phyloP scores from a whole-genome alignment of 225 moss, liverwort and hornwort species.

The Pleurozium schreberi region DNA sequence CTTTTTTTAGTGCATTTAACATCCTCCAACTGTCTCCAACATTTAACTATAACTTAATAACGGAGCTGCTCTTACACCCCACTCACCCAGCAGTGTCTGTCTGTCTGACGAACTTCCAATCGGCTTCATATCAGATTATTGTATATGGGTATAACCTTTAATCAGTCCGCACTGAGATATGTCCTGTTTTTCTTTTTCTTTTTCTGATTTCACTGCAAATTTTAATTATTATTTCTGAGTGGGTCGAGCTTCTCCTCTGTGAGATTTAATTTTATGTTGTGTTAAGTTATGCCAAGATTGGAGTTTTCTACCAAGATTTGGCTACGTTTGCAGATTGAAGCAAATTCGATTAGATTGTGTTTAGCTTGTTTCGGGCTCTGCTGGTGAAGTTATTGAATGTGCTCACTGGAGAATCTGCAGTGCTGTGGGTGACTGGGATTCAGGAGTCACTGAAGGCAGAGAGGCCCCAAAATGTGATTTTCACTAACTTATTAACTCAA shows the following conservation, averaged over 20 bases:
- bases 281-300: background rate
- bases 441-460: background rate
- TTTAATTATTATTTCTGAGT: no score
- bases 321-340: background rate
- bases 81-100: background rate
- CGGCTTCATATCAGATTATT: background rate
- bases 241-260: no score
- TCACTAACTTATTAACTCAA: background rate
- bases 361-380: background rate
- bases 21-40: background rate
- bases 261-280: background rate
- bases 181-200: background rate
- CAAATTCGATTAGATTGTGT: background rate
- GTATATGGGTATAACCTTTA: background rate
- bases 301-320: background rate
- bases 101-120: background rate
- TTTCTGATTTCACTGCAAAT: no score
- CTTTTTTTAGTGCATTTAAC: background rate
- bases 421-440: no score
- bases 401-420: background rate
- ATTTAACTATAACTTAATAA: slow-evolving; percentile 3
- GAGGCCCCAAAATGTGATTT: background rate
- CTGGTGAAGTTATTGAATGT: background rate
- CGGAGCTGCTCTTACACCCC: background rate
- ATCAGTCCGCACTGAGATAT: background rate